These are phyloP conservation scores for Rubia yunnanensis DNA, from an alignment of 257 asterid genomes.

Conservation along the genomic window DNA sequence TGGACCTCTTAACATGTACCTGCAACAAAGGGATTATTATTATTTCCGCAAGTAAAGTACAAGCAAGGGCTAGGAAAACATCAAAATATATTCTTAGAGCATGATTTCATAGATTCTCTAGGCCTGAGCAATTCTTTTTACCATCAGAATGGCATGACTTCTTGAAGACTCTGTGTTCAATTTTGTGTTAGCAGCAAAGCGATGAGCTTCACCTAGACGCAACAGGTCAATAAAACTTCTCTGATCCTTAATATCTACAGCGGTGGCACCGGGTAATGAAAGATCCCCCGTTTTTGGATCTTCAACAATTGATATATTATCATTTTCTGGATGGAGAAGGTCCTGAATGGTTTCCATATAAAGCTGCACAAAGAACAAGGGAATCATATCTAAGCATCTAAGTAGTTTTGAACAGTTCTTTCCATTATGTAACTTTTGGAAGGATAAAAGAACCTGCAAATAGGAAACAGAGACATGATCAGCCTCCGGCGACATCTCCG, in stretches of 20 bases:
- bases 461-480: constrained; percentile 69
- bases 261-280: constrained; percentile 70
- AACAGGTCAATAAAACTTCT: constrained; percentile 56
- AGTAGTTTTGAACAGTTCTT: background rate
- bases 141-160: constrained; percentile 90
- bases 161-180: constrained; percentile 90
- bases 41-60: background rate
- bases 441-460: constrained; percentile 51
- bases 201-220: constrained; percentile 76
- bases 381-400: background rate
- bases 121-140: constrained; percentile 16
- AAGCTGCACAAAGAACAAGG: constrained; percentile 40
- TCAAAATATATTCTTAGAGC: constrained; percentile 1
- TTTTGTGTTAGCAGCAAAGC: constrained; percentile 76
- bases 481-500: constrained; percentile 46
- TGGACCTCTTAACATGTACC: constrained; percentile 65
- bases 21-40: constrained; percentile 17
- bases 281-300: constrained; percentile 85
- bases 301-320: constrained; percentile 59
- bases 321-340: constrained; percentile 71
- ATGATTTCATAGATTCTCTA: background rate
- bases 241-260: constrained; percentile 66
- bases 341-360: constrained; percentile 88
- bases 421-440: background rate
- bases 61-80: constrained; percentile 4